Evolutionary conservation across 768 basidiomycete genomes (phyloP).

Genomic region (Auriscalpium orientale): DNA sequence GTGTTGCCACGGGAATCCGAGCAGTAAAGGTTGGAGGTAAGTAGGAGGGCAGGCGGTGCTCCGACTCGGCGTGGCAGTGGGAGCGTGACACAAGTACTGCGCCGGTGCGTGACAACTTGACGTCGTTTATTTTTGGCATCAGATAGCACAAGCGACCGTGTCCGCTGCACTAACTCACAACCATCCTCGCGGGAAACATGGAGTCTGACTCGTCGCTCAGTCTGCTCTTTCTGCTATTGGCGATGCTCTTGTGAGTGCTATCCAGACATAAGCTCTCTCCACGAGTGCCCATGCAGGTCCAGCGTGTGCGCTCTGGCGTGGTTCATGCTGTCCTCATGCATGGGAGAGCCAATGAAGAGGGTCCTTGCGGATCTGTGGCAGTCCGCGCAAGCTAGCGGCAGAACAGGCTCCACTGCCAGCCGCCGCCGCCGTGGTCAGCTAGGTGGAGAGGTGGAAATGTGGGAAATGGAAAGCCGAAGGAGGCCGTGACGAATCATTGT

Average conservation of each 20-base stretch:
- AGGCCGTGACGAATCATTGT: conserved; percentile 10
- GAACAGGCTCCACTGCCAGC: conserved; percentile 18
- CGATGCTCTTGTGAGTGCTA: conserved; percentile 38
- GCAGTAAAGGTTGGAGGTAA: too few species aligned
- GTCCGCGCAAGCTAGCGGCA: conserved; percentile 32
- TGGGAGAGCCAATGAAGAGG: conserved; percentile 43
- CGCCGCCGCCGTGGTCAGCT: conserved; percentile 27
- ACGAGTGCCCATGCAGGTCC: conserved; percentile 2
- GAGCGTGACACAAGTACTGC: too few species aligned
- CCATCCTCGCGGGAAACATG: too few species aligned
- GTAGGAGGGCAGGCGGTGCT: too few species aligned
- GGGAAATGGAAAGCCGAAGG: conserved; percentile 52
- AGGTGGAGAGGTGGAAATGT: conserved; percentile 42
- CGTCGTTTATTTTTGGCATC: background rate
- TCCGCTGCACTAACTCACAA: too few species aligned
- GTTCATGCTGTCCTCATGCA: conserved; percentile 63
- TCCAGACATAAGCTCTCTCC: background rate
- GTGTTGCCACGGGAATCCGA: too few species aligned
- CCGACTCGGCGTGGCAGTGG: too few species aligned
- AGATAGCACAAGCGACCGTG: too few species aligned
- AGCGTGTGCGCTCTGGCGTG: conserved; percentile 46
- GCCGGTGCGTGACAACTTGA: too few species aligned
- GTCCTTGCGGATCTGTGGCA: conserved; percentile 44
- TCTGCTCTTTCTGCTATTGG: conserved; percentile 38
- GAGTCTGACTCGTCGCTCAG: conserved; percentile 11